Evolutionary conservation across 1,139 yeast species (phyloP).

Genomic region (Candida tropicalis): DNA sequence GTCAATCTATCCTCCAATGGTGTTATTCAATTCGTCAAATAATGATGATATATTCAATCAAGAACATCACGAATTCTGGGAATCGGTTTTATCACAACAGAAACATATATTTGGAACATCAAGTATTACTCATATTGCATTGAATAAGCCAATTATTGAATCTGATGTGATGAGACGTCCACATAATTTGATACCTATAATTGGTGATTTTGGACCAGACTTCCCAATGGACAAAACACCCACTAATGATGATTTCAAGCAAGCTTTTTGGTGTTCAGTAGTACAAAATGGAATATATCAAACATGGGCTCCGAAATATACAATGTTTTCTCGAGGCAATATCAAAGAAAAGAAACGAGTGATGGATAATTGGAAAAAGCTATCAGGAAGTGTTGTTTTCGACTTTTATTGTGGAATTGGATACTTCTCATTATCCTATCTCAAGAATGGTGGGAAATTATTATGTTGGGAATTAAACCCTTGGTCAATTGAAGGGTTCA

Average conservation of each 20-base stretch:
- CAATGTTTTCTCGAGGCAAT: slow-evolving; percentile 92
- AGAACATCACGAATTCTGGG: slow-evolving; percentile 24
- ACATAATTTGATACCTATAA: slow-evolving; percentile 54
- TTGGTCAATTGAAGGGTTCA: slow-evolving; percentile 78
- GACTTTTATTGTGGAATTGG: slow-evolving; percentile 89
- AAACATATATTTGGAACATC: slow-evolving; percentile 14
- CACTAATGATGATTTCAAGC: slow-evolving; percentile 39
- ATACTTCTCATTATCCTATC: slow-evolving; percentile 74
- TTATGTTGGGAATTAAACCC: slow-evolving; percentile 87
- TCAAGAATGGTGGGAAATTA: slow-evolving; percentile 55
- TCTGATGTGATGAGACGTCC: slow-evolving; percentile 65
- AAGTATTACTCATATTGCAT: slow-evolving; percentile 61
- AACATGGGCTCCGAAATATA: slow-evolving; percentile 81
- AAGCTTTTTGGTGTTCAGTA: slow-evolving; percentile 72
- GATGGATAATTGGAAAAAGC: slow-evolving; percentile 36
- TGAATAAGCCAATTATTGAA: slow-evolving; percentile 68
- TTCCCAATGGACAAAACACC: slow-evolving; percentile 39
- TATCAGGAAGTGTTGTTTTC: slow-evolving; percentile 48
- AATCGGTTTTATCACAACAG: slow-evolving; percentile 21
- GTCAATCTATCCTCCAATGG: slow-evolving; percentile 68
- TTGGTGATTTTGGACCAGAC: slow-evolving; percentile 67
- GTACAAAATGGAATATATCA: slow-evolving; percentile 77
- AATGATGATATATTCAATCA: slow-evolving; percentile 12
- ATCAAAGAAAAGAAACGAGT: slow-evolving; percentile 79
- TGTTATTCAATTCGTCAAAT: slow-evolving; percentile 48